Evolutionary conservation across 2,329 filamentous ascomycete genomes (phyloP).

Genomic region (Colletotrichum tropicicola): DNA sequence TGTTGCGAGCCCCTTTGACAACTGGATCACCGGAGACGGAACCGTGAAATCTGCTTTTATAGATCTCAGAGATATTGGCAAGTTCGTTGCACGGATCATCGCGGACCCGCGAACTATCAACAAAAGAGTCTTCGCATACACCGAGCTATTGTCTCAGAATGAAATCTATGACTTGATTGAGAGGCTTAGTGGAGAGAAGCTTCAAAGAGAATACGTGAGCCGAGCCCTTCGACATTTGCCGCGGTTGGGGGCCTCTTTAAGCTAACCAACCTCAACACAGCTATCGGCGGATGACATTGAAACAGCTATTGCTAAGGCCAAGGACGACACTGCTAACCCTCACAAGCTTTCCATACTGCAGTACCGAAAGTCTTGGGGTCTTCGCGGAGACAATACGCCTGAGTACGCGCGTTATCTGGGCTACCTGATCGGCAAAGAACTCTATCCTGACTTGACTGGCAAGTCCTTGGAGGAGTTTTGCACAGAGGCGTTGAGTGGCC

Average conservation of each 20-base stretch:
- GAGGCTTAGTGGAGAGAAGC: slow-evolving; percentile 55
- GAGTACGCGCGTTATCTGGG: slow-evolving; percentile 63
- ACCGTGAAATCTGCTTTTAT: slow-evolving; percentile 52
- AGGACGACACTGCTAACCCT: background rate
- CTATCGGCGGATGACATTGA: slow-evolving; percentile 11
- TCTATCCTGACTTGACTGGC: slow-evolving; percentile 59
- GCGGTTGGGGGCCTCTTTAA: no score
- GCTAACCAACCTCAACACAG: background rate
- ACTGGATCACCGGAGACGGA: slow-evolving; percentile 55
- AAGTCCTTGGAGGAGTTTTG: slow-evolving; percentile 12
- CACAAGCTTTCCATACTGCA: slow-evolving; percentile 35
- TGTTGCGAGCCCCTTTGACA: slow-evolving; percentile 28
- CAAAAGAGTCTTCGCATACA: slow-evolving; percentile 58
- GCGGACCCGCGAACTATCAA: slow-evolving; percentile 62
- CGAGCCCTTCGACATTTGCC: no score
- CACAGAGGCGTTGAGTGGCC: slow-evolving; percentile 3
- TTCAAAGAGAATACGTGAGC: slow-evolving; percentile 36
- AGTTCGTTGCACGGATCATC: slow-evolving; percentile 60
- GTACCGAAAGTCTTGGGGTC: slow-evolving; percentile 54
- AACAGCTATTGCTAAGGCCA: background rate
- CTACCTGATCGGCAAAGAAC: slow-evolving; percentile 58
- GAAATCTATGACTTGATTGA: slow-evolving; percentile 57
- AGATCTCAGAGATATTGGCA: slow-evolving; percentile 61
- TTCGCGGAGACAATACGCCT: slow-evolving; percentile 62
- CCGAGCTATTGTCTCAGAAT: slow-evolving; percentile 54